Conservation (phyloP, 805 yeast species). For the Pichia cephalocereana region DNA sequence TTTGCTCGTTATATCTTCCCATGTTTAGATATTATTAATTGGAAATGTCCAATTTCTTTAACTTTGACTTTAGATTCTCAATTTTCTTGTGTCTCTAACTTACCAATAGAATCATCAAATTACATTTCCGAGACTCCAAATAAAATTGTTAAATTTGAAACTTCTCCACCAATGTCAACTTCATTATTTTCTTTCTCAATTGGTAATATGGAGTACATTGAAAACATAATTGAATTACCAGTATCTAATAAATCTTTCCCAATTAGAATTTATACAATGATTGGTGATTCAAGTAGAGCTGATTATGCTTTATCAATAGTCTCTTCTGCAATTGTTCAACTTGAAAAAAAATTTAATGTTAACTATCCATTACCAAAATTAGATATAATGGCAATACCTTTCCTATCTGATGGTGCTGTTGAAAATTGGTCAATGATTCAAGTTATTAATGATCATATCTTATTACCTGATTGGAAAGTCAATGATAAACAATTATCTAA, state of each 20-base stretch:
- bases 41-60: conserved; percentile 43
- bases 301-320: conserved; percentile 42
- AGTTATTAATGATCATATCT: conserved; percentile 42
- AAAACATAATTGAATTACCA: conserved; percentile 24
- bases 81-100: conserved; percentile 46
- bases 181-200: conserved; percentile 60
- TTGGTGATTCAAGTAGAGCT: conserved; percentile 41
- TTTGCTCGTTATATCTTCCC: conserved; percentile 60
- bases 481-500: conserved; percentile 12
- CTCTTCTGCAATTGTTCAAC: conserved; percentile 36
- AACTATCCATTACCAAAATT: conserved; percentile 53
- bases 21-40: conserved; percentile 54
- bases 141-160: conserved; percentile 35
- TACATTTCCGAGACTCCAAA: conserved; percentile 9
- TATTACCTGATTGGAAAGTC: conserved; percentile 27
- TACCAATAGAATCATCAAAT: conserved; percentile 24
- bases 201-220: conserved; percentile 56
- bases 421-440: conserved; percentile 71
- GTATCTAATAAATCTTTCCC: conserved; percentile 28
- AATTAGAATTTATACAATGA: conserved; percentile 44
- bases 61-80: conserved; percentile 34
- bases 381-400: conserved; percentile 63
- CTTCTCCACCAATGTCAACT: conserved; percentile 51
- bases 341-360: conserved; percentile 35
- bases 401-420: conserved; percentile 69